A percentile compares a stretch with the other conserved stretches of the same genome.
Conservation (phyloP, 169 alveolate genomes). For the Condylostoma magnum region DNA sequence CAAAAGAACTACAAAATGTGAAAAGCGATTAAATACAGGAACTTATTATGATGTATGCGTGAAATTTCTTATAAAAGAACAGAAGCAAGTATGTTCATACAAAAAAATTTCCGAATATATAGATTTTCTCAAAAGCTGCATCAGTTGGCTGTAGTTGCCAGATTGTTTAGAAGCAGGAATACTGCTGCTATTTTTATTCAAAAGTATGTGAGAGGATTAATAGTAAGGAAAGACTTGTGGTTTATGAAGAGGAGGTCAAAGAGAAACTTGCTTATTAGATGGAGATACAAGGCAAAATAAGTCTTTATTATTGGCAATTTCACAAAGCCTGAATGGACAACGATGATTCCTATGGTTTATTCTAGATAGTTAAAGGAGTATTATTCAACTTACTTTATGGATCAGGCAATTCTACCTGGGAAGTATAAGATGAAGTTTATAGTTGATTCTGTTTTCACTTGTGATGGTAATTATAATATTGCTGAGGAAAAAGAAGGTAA, state of each 20-base stretch:
- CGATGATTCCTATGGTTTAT: slow-evolving; percentile 10
- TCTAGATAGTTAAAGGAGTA: not conserved
- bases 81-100: no score
- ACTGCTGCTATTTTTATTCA: slow-evolving; percentile 22
- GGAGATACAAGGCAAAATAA: not conserved
- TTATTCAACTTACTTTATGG: slow-evolving; percentile 8
- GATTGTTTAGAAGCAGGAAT: not conserved
- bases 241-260: not conserved
- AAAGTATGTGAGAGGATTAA: slow-evolving; percentile 7
- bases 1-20: no score
- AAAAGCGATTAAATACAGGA: no score
- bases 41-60: no score
- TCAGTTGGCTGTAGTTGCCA: not conserved
- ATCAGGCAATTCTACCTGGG: slow-evolving; percentile 1
- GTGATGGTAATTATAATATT: not conserved
- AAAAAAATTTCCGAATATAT: no score
- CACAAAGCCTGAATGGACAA: slow-evolving; percentile 23
- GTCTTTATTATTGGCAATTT: slow-evolving; percentile 18
- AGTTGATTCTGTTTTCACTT: slow-evolving; percentile 8
- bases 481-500: slow-evolving; percentile 7
- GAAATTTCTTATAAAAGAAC: no score
- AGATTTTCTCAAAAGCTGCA: no score
- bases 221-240: slow-evolving; percentile 17
- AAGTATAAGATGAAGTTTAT: slow-evolving; percentile 28
- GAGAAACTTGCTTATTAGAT: not conserved